Percentiles rank a stretch among this genome's conserved stretches.
phyloP scores from a whole-genome alignment of 257 asterid genomes.

The Petunia secreta region DNA sequence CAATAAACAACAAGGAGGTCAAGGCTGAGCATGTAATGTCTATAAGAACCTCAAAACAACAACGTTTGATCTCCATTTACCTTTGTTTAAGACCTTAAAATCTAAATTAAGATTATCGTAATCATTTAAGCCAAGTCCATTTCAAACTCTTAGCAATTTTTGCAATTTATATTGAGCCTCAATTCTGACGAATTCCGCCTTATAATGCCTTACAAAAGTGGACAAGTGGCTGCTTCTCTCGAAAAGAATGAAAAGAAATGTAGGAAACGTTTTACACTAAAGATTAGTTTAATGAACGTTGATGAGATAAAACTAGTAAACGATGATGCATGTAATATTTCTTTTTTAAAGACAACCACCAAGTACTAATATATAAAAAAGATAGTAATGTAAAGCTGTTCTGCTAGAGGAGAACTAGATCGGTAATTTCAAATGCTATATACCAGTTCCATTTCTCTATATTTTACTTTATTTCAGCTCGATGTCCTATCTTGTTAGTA shows the following conservation, averaged over 20 bases:
- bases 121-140: not conserved
- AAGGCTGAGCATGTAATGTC: too few relatives aligned
- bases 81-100: not conserved
- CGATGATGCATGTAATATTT: not conserved
- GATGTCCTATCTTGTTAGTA: too few relatives aligned
- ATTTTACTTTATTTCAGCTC: too few relatives aligned
- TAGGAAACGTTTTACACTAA: not conserved
- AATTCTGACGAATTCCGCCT: too few relatives aligned
- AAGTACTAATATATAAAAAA: not conserved
- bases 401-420: too few relatives aligned
- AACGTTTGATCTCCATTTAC: not conserved
- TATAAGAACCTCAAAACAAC: too few relatives aligned
- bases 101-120: not conserved
- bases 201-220: not conserved
- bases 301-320: not conserved
- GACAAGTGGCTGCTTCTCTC: not conserved
- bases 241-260: not conserved
- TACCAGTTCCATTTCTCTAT: too few relatives aligned
- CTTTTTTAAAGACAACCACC: not conserved
- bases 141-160: not conserved
- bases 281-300: not conserved
- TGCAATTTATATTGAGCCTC: not conserved
- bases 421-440: too few relatives aligned
- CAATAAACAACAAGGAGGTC: too few relatives aligned
- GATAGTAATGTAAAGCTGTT: too few relatives aligned